Conservation (phyloP, 345 rosid genomes). For the Populus deltoides region DNA sequence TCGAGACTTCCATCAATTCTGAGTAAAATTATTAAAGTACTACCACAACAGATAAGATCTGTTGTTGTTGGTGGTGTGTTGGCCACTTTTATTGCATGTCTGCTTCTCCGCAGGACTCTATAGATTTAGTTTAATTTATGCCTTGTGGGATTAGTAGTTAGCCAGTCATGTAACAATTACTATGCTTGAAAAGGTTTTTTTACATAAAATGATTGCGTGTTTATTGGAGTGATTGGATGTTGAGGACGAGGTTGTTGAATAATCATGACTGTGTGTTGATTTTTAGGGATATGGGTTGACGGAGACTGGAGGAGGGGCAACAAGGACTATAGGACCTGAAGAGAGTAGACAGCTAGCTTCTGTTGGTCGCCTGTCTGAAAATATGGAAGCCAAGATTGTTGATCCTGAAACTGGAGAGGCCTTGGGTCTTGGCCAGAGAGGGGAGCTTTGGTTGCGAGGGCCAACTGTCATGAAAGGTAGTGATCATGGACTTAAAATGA, state of each 20-base stretch:
- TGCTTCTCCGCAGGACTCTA: no score
- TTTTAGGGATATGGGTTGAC: slow-evolving; percentile 93
- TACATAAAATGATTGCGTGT: background rate
- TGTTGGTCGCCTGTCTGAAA: slow-evolving; percentile 64
- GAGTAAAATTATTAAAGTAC: background rate
- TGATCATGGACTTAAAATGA: background rate
- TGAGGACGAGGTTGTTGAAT: background rate
- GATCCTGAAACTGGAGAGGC: slow-evolving; percentile 72
- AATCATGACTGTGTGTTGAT: background rate
- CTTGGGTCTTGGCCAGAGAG: slow-evolving; percentile 67
- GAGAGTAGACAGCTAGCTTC: slow-evolving; percentile 55
- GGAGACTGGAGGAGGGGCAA: slow-evolving; percentile 63
- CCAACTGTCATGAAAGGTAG: slow-evolving; percentile 79
- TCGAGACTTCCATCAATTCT: background rate
- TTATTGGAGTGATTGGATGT: background rate
- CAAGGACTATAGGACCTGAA: slow-evolving; percentile 47
- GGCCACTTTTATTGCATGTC: no score
- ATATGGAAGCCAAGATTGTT: slow-evolving; percentile 75
- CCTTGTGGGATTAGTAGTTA: no score
- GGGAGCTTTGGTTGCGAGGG: slow-evolving; percentile 89
- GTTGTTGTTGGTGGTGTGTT: no score
- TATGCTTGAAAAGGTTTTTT: background rate
- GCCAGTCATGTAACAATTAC: no score
- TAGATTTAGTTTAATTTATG: no score
- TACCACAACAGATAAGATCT: no score